Percentiles rank a stretch among this genome's conserved stretches.
phyloP scores from a whole-genome alignment of 805 yeast species.

The Wickerhamomyces ciferrii region DNA sequence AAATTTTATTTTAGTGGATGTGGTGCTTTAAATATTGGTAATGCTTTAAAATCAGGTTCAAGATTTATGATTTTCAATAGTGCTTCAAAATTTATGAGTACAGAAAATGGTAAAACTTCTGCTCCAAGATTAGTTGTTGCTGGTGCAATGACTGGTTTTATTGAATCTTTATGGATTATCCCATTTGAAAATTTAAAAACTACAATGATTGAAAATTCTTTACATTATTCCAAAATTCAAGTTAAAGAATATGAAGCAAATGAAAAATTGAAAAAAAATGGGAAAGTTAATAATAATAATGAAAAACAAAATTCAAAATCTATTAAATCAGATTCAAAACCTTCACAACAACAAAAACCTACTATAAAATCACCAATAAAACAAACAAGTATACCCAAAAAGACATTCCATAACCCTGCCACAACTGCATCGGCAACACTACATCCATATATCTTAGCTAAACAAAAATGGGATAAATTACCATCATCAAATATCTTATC shows the following conservation, averaged over 20 bases:
- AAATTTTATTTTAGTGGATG: conserved; percentile 51
- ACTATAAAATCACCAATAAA: conserved; percentile 6
- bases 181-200: conserved; percentile 89
- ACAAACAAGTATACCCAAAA: conserved; percentile 5
- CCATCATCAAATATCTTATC: conserved; percentile 51
- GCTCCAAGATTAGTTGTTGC: conserved; percentile 84
- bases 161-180: conserved; percentile 77
- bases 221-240: conserved; percentile 23
- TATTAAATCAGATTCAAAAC: not conserved
- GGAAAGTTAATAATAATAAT: conserved; percentile 17
- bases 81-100: conserved; percentile 63
- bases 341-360: not conserved
- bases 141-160: conserved; percentile 75
- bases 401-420: conserved; percentile 25
- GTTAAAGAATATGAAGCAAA: conserved; percentile 12
- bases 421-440: conserved; percentile 13
- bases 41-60: conserved; percentile 65
- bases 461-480: conserved; percentile 33
- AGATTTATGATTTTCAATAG: conserved; percentile 73
- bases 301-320: conserved; percentile 2
- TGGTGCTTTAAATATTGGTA: conserved; percentile 71
- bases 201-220: conserved; percentile 68
- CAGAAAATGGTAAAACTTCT: conserved; percentile 51
- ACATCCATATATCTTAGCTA: conserved; percentile 25
- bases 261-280: conserved; percentile 25